Evolutionary conservation across 176 grass and related monocot species (phyloP).

Genomic region (Eremochloa ophiuroides): DNA sequence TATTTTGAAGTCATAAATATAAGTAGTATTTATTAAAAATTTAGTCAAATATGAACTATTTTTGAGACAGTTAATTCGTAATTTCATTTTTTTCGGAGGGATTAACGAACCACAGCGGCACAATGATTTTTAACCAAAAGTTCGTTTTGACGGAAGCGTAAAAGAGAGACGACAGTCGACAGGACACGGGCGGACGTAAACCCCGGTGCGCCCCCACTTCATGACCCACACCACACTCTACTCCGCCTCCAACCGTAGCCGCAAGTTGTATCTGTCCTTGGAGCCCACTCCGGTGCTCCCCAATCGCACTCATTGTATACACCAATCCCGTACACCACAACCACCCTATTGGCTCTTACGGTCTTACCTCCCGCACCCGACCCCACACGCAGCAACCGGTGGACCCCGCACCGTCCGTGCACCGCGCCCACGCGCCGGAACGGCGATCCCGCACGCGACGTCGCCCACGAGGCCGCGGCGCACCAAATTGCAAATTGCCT

Average conservation of each 20-base stretch:
- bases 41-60: too few species aligned
- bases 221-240: not conserved
- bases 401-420: not conserved
- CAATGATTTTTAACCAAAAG: too few species aligned
- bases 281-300: not conserved
- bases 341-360: not conserved
- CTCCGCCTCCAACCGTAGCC: not conserved
- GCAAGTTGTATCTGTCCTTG: not conserved
- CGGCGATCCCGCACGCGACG: conserved; percentile 7
- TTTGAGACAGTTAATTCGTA: too few species aligned
- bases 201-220: not conserved
- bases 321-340: not conserved
- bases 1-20: too few species aligned
- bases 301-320: not conserved
- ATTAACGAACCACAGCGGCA: too few species aligned
- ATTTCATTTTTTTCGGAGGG: too few species aligned
- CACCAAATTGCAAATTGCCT: too few species aligned
- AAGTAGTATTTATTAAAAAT: too few species aligned
- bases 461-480: conserved; percentile 6
- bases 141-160: not conserved
- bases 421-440: not conserved
- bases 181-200: not conserved
- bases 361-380: too few species aligned
- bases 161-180: not conserved
- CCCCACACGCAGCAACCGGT: not conserved